Conservation (phyloP, 352 stramenopile species). For the Phytopythium mirpurense region DNA sequence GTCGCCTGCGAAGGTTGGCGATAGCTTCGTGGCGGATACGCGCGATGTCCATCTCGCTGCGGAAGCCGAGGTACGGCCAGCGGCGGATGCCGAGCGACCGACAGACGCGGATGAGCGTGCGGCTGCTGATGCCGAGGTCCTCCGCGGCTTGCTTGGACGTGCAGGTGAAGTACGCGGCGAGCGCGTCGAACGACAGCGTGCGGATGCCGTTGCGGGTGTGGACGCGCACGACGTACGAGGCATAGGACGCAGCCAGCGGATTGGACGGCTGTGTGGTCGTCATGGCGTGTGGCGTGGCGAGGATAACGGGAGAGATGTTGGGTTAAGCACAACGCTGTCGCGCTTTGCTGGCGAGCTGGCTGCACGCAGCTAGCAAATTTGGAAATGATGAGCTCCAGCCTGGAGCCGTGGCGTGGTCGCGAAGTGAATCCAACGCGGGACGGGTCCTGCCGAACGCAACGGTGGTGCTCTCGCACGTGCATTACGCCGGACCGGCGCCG, state of each 20-base stretch:
- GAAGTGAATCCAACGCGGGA: no score
- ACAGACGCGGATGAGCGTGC: slow-evolving; percentile 47
- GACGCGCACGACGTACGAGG: slow-evolving; percentile 26
- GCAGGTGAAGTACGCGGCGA: slow-evolving; percentile 38
- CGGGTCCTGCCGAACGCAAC: no score
- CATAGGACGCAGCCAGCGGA: slow-evolving; percentile 16
- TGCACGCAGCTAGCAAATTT: slow-evolving; percentile 4
- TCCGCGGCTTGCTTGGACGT: slow-evolving; percentile 49
- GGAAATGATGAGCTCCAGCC: neutral
- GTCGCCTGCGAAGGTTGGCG: slow-evolving; percentile 37
- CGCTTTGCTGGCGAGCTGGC: no score
- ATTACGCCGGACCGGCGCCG: no score
- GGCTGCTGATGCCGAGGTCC: slow-evolving; percentile 42
- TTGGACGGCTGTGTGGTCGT: neutral
- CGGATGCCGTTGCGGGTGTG: slow-evolving; percentile 35
- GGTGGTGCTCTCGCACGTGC: no score
- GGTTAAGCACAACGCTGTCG: no score
- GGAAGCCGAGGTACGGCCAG: slow-evolving; percentile 49
- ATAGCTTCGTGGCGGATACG: slow-evolving; percentile 46
- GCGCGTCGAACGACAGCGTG: slow-evolving; percentile 41
- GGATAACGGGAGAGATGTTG: neutral
- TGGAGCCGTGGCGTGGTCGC: no score
- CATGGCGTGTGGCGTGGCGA: neutral
- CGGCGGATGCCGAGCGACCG: slow-evolving; percentile 42
- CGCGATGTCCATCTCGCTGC: slow-evolving; percentile 48